phyloP scores from a whole-genome alignment of 257 asterid species.

The Petunia secreta region DNA sequence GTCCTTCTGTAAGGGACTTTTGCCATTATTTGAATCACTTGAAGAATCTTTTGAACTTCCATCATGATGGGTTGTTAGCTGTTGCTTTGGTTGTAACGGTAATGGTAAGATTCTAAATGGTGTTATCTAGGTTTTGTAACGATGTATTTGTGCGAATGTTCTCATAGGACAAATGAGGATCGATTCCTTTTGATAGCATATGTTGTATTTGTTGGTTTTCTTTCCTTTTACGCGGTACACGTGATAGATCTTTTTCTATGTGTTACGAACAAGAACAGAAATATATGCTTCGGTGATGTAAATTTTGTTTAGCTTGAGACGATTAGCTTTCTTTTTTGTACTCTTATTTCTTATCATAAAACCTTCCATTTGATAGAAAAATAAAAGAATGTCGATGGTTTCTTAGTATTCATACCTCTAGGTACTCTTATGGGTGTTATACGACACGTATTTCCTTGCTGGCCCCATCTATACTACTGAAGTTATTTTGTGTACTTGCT shows the following conservation, averaged over 20 bases:
- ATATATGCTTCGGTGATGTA: background rate
- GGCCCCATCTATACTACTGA: background rate
- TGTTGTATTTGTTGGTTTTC: background rate
- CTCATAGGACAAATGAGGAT: background rate
- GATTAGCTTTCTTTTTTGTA: constrained; percentile 10
- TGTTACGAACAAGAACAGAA: background rate
- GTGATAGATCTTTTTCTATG: background rate
- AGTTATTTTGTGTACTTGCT: background rate
- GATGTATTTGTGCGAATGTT: background rate
- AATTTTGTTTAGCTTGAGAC: background rate
- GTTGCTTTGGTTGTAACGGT: background rate
- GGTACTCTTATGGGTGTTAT: constrained; percentile 7
- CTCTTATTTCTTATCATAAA: constrained; percentile 4
- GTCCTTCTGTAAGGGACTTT: background rate
- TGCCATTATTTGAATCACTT: background rate
- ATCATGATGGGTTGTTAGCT: background rate
- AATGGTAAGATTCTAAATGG: background rate
- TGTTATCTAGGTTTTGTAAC: background rate
- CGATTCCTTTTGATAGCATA: background rate
- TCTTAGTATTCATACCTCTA: background rate
- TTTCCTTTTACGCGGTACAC: background rate
- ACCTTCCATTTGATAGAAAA: background rate
- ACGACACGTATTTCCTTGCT: background rate
- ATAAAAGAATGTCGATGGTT: background rate
- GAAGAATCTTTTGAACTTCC: background rate